Evolutionary conservation across 768 basidiomycete genomes (phyloP).

Genomic region (Lactifluus hygrophoroides): DNA sequence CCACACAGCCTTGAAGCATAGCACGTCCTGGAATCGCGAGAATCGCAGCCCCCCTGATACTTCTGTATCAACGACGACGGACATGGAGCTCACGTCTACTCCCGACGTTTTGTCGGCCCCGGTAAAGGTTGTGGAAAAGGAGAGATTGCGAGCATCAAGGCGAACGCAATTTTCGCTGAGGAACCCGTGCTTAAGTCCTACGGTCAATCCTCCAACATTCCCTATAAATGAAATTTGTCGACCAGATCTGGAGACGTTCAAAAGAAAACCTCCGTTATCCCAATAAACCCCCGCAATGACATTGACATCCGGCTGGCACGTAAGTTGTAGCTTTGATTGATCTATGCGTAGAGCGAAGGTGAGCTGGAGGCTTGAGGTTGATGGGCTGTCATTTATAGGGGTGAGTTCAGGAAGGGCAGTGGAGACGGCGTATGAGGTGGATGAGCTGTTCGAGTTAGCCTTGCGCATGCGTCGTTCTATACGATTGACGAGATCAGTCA

Average conservation of each 20-base stretch:
- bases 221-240: slow-evolving; percentile 68
- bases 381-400: slow-evolving; percentile 14
- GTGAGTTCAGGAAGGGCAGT: slow-evolving; percentile 5
- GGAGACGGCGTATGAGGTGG: neutral
- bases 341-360: slow-evolving; percentile 89
- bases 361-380: slow-evolving; percentile 51
- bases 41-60: slow-evolving; percentile 73
- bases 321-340: slow-evolving; percentile 75
- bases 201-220: slow-evolving; percentile 70
- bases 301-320: slow-evolving; percentile 86
- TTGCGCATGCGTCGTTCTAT: slow-evolving; percentile 65
- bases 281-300: slow-evolving; percentile 85
- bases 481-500: slow-evolving; percentile 63
- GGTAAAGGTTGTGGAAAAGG: slow-evolving; percentile 66
- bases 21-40: slow-evolving; percentile 81
- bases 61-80: slow-evolving; percentile 77
- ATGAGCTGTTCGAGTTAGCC: slow-evolving; percentile 29
- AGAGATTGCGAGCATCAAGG: slow-evolving; percentile 73
- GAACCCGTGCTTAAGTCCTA: slow-evolving; percentile 79
- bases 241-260: slow-evolving; percentile 68
- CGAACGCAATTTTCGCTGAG: slow-evolving; percentile 75
- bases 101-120: slow-evolving; percentile 36
- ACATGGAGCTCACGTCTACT: slow-evolving; percentile 45
- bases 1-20: slow-evolving; percentile 96
- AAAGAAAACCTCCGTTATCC: slow-evolving; percentile 89